Evolutionary conservation across 2,329 filamentous ascomycete species (phyloP).

Genomic region (Penicillium concentricum): DNA sequence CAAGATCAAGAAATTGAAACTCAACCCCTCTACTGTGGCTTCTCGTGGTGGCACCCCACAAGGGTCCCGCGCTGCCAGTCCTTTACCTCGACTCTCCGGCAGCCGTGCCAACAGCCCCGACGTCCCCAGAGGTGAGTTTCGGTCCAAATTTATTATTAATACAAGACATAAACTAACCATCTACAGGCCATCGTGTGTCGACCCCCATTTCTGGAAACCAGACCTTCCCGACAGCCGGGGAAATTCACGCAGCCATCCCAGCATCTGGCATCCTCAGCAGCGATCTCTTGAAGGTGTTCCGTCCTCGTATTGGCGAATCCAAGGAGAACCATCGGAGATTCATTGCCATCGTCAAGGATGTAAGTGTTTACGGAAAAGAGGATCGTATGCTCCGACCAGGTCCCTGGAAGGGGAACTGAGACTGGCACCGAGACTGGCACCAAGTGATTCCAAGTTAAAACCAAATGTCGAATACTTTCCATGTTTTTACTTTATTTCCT

Average conservation of each 20-base stretch:
- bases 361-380: slow-evolving; percentile 44
- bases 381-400: slow-evolving; percentile 44
- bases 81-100: slow-evolving; percentile 34
- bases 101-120: slow-evolving; percentile 46
- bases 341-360: slow-evolving; percentile 46
- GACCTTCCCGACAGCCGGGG: slow-evolving; percentile 46
- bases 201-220: slow-evolving; percentile 30
- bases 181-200: slow-evolving; percentile 28
- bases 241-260: slow-evolving; percentile 50
- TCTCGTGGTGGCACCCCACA: slow-evolving; percentile 46
- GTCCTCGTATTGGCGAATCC: slow-evolving; percentile 42
- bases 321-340: slow-evolving; percentile 44
- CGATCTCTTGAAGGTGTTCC: slow-evolving; percentile 46
- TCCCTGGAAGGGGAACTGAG: slow-evolving; percentile 30
- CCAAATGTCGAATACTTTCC: neutral
- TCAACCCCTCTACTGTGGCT: slow-evolving; percentile 42
- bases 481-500: neutral
- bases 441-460: neutral
- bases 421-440: neutral
- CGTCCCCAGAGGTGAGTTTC: slow-evolving; percentile 17
- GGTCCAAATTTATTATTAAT: neutral
- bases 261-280: slow-evolving; percentile 45
- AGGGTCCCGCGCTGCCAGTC: slow-evolving; percentile 51
- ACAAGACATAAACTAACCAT: slow-evolving; percentile 2
- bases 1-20: slow-evolving; percentile 49